Evolutionary conservation across 139 green algal genomes (phyloP).

Genomic region (Nannochloris sp.): DNA sequence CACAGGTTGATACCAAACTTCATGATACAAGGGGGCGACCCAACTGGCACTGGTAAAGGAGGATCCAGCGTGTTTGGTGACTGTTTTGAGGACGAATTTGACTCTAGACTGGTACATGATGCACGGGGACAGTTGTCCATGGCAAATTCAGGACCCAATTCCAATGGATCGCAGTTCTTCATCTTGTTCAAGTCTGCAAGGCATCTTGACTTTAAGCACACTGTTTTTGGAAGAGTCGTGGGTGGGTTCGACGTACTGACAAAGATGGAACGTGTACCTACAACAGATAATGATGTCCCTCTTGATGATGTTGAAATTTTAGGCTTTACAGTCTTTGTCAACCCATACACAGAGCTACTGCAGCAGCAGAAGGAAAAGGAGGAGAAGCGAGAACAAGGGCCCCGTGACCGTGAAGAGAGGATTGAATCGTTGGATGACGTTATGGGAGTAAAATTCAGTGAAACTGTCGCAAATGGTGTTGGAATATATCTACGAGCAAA

Average conservation of each 20-base stretch:
- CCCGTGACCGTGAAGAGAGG: not conserved
- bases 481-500: too few relatives aligned
- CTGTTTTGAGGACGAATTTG: constrained; percentile 70
- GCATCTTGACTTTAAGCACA: constrained; percentile 94
- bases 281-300: constrained; percentile 78
- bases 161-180: constrained; percentile 77
- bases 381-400: not conserved
- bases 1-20: constrained; percentile 93
- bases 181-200: constrained; percentile 73
- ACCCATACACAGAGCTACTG: constrained; percentile 84
- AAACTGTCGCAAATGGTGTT: not conserved
- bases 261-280: constrained; percentile 73
- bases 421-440: not conserved
- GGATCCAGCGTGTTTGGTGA: constrained; percentile 82
- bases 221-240: constrained; percentile 77
- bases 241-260: constrained; percentile 75
- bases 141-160: constrained; percentile 79
- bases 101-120: constrained; percentile 50
- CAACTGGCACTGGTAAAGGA: constrained; percentile 86
- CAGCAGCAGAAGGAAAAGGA: constrained; percentile 54
- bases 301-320: constrained; percentile 66
- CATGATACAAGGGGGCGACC: constrained; percentile 94
- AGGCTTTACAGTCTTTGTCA: constrained; percentile 74
- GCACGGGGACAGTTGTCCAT: constrained; percentile 86
- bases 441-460: not conserved